Conservation (phyloP, 169 alveolate genomes). For the Plasmodium coatneyi region DNA sequence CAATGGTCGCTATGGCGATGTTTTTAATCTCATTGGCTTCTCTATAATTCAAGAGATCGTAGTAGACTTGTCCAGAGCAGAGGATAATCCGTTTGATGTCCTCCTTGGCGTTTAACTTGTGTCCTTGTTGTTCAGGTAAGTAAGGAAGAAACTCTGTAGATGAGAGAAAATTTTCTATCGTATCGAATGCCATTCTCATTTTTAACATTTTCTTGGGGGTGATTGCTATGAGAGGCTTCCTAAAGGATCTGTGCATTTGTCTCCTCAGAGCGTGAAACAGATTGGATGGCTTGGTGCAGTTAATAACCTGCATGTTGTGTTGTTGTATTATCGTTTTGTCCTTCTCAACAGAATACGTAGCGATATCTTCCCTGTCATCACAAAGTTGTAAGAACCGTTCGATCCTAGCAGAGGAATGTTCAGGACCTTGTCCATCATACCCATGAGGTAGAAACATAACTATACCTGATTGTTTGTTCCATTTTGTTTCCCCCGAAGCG, state of each 20-base stretch:
- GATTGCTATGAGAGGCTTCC: slow-evolving; percentile 81
- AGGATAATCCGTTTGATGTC: slow-evolving; percentile 82
- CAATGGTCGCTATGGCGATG: slow-evolving; percentile 90
- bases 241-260: slow-evolving; percentile 91
- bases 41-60: slow-evolving; percentile 85
- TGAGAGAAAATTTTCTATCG: slow-evolving; percentile 78
- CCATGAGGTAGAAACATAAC: slow-evolving; percentile 95
- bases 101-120: slow-evolving; percentile 61
- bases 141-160: slow-evolving; percentile 79
- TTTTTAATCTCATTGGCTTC: slow-evolving; percentile 76
- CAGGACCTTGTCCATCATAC: slow-evolving; percentile 98
- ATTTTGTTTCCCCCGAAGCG: slow-evolving; percentile 95
- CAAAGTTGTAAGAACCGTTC: slow-evolving; percentile 90
- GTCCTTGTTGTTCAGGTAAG: slow-evolving; percentile 81
- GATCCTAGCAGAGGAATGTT: slow-evolving; percentile 94
- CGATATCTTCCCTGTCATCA: slow-evolving; percentile 85
- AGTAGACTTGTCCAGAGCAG: slow-evolving; percentile 94
- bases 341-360: slow-evolving; percentile 56
- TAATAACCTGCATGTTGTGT: slow-evolving; percentile 89
- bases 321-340: slow-evolving; percentile 78
- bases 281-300: slow-evolving; percentile 92
- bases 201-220: slow-evolving; percentile 83
- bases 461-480: slow-evolving; percentile 92
- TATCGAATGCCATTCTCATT: slow-evolving; percentile 81
- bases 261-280: slow-evolving; percentile 94